These are phyloP conservation scores for Fragaria iinumae DNA, from an alignment of 306 rosid species.

Conservation along the genomic window DNA sequence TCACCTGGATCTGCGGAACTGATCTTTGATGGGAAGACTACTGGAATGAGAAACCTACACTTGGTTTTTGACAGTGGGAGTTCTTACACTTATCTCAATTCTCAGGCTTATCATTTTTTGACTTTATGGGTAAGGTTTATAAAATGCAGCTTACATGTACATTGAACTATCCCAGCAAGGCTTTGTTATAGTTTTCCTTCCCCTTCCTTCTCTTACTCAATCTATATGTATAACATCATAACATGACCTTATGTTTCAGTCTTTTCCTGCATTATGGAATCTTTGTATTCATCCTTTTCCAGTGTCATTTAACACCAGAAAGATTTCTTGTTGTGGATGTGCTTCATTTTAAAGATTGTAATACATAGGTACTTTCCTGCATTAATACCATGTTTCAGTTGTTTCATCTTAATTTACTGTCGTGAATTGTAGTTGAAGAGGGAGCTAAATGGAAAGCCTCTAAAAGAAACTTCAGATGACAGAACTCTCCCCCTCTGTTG, in stretches of 20 bases:
- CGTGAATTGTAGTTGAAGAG: slow-evolving; percentile 45
- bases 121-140: slow-evolving; percentile 51
- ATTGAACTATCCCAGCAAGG: background rate
- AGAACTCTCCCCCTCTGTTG: slow-evolving; percentile 69
- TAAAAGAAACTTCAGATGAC: slow-evolving; percentile 63
- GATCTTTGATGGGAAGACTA: slow-evolving; percentile 56
- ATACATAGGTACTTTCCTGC: background rate
- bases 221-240: background rate
- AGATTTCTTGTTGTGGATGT: background rate
- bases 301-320: background rate
- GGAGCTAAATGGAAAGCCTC: slow-evolving; percentile 50
- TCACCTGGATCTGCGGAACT: slow-evolving; percentile 79
- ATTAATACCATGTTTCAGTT: background rate
- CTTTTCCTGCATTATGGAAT: background rate
- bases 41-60: slow-evolving; percentile 40
- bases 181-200: background rate
- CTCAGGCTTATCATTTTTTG: slow-evolving; percentile 59
- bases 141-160: background rate
- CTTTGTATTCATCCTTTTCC: background rate
- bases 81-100: slow-evolving; percentile 77
- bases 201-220: background rate
- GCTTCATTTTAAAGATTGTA: background rate
- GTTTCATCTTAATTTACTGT: background rate
- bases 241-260: background rate
- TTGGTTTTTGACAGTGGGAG: slow-evolving; percentile 79